These are phyloP conservation scores for Saussurea involucrata DNA, from an alignment of 129 eudicot species.

Conservation along the genomic window DNA sequence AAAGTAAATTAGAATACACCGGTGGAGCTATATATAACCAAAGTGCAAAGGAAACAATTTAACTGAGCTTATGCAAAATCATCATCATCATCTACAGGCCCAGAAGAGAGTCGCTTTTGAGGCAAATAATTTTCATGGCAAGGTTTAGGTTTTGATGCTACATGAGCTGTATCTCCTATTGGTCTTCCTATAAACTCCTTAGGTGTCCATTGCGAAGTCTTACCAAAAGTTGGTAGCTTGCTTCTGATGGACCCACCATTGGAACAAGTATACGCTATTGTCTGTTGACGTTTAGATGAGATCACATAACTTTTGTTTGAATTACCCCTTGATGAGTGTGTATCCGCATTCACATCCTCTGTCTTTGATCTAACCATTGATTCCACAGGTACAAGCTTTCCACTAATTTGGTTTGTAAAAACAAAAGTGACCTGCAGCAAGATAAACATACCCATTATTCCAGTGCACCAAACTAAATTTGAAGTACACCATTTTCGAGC, in stretches of 20 bases:
- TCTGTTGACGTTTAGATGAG: constrained; percentile 32
- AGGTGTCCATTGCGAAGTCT: constrained; percentile 38
- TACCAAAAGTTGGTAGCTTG: constrained; percentile 35
- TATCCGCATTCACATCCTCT: constrained; percentile 15
- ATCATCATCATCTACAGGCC: constrained; percentile 41
- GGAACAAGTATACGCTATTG: constrained; percentile 34
- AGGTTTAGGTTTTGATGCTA: constrained; percentile 33
- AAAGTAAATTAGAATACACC: neutral
- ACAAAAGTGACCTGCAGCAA: constrained; percentile 79
- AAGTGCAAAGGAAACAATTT: neutral
- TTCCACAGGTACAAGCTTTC: constrained; percentile 92
- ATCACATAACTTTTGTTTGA: constrained; percentile 11
- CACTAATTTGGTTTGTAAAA: constrained; percentile 84
- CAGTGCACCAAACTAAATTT: neutral
- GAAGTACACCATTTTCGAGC: neutral
- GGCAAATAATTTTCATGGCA: constrained; percentile 44
- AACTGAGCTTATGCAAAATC: constrained; percentile 42
- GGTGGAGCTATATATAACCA: neutral
- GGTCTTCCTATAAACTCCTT: constrained; percentile 40
- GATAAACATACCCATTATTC: neutral
- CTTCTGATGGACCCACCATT: constrained; percentile 28
- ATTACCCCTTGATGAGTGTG: constrained; percentile 29
- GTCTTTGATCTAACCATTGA: constrained; percentile 44
- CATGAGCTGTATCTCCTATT: constrained; percentile 36
- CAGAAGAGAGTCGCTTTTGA: constrained; percentile 50